Base-by-base conservation (phyloP, 495 filamentous ascomycete species). In the Choiromyces venosus region DNA sequence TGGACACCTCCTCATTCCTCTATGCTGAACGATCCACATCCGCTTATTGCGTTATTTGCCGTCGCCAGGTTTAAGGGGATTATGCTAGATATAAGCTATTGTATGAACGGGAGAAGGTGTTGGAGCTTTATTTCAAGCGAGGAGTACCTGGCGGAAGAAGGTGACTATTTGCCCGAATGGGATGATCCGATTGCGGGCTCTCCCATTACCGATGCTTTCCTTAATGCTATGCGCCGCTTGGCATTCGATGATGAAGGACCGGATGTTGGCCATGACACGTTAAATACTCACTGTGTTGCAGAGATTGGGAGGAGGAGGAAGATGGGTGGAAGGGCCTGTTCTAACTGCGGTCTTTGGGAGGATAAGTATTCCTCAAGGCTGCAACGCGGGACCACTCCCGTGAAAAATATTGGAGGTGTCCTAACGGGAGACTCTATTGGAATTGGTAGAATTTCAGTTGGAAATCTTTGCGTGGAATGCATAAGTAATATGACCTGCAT, bases 331-430 rank as follows among this genome's bases (percentile, higher is more conserved):
- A 67, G 73, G 14, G 33, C 39, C 0, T 80, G 79, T 44, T 67
- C 73, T 2, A 74, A 72, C 8, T 80, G 79, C 21, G 79, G 79
- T 4, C 25, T 80, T 10, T 80, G 79, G 79, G 79, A 80, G 37
- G 72, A 78, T 42, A 69, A 73, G 5, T 8, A 71, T n/a, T n/a
- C n/a, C n/a, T n/a, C n/a, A n/a, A n/a, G n/a, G 71, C 74, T 4
- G 78, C 71, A 46, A n/a, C 42, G 71, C 6, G 67, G 46, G 3
- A 39, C 56, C 7, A 67, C 70, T 21, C 21, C 39, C 0, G 39
- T 69, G 21, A 67, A 39, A 21, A 73, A 77, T 37, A 56, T 78
- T 33, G 79, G 64, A 1, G 79, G 79, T 3, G 68, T 80, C 2
- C 70, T 10, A 40, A 71, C 66, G 36, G 79, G 79, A 0, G 37